Percentiles rank a stretch among this genome's conserved stretches.
Evolutionary conservation across 208 protist species (phyloP).

Genomic region (Entamoeba dispar): DNA sequence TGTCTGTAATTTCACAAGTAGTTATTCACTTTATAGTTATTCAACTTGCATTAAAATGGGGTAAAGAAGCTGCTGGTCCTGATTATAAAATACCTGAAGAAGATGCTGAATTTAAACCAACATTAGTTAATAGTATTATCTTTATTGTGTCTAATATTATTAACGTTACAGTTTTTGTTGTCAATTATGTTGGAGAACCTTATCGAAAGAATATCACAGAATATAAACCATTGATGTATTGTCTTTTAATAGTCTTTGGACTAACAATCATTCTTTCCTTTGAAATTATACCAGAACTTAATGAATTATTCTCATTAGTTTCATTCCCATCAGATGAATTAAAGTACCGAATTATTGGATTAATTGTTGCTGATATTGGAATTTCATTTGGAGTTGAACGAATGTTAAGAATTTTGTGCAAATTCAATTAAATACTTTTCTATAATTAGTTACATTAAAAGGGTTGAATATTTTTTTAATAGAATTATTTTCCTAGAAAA

Average conservation of each 20-base stretch:
- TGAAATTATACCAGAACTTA: not conserved
- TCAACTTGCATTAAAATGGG: conserved; percentile 41
- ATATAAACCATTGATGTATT: conserved; percentile 26
- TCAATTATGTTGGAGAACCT: conserved; percentile 75
- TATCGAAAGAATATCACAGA: conserved; percentile 25
- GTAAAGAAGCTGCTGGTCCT: not conserved
- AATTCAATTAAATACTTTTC: not conserved
- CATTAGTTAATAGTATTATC: conserved; percentile 75
- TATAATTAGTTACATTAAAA: too few species aligned
- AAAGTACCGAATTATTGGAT: not conserved
- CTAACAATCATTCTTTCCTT: conserved; percentile 2
- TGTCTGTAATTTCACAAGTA: conserved; percentile 75
- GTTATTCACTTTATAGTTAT: conserved; percentile 65
- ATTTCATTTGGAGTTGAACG: not conserved
- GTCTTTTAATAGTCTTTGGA: not conserved
- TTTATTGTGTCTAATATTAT: conserved; percentile 74
- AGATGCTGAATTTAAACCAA: conserved; percentile 70
- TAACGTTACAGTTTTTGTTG: conserved; percentile 71
- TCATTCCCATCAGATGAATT: not conserved
- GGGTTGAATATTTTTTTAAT: too few species aligned
- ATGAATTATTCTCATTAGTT: not conserved
- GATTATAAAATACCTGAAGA: conserved; percentile 15
- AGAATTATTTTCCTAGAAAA: too few species aligned
- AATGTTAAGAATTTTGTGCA: not conserved
- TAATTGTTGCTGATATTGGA: not conserved